A percentile compares a stretch with the other conserved stretches of the same genome.
phyloP scores from a whole-genome alignment of 805 yeast genomes.

The Saccharomycopsis sp. region DNA sequence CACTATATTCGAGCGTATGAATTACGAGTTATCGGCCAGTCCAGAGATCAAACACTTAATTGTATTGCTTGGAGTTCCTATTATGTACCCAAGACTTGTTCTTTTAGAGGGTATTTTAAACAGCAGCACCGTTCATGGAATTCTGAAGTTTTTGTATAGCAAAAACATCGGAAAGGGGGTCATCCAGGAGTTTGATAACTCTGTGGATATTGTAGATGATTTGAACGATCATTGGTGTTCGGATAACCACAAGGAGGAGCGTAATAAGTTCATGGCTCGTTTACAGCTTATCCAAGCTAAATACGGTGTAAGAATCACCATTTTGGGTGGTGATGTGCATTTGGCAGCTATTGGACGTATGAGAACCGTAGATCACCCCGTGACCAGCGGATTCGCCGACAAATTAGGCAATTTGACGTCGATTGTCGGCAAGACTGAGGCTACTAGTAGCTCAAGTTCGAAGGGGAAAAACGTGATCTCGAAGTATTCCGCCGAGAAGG shows the following conservation, averaged over 20 bases:
- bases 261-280: slow-evolving; percentile 59
- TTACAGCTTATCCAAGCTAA: slow-evolving; percentile 61
- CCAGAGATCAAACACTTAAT: slow-evolving; percentile 66
- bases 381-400: not conserved
- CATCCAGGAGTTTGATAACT: slow-evolving; percentile 84
- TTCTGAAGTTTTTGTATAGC: slow-evolving; percentile 3
- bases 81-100: slow-evolving; percentile 87
- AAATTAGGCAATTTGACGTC: slow-evolving; percentile 24
- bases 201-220: slow-evolving; percentile 85
- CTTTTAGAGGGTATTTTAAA: slow-evolving; percentile 76
- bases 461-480: slow-evolving; percentile 27
- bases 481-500: slow-evolving; percentile 42
- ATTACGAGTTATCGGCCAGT: slow-evolving; percentile 45
- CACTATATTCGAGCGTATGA: slow-evolving; percentile 51
- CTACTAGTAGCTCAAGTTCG: not conserved
- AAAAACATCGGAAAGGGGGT: slow-evolving; percentile 53
- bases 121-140: slow-evolving; percentile 24
- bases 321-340: slow-evolving; percentile 91
- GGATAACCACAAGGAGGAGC: slow-evolving; percentile 73
- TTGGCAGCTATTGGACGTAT: slow-evolving; percentile 78
- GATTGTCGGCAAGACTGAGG: slow-evolving; percentile 41
- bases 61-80: slow-evolving; percentile 88
- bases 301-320: slow-evolving; percentile 67
- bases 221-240: slow-evolving; percentile 97
- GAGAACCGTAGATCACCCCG: slow-evolving; percentile 33